Evolutionary conservation across 2,329 filamentous ascomycete species (phyloP), one percentile per base, ranked within the genome.

Genomic region (Dactylellina parvicollis): DNA sequence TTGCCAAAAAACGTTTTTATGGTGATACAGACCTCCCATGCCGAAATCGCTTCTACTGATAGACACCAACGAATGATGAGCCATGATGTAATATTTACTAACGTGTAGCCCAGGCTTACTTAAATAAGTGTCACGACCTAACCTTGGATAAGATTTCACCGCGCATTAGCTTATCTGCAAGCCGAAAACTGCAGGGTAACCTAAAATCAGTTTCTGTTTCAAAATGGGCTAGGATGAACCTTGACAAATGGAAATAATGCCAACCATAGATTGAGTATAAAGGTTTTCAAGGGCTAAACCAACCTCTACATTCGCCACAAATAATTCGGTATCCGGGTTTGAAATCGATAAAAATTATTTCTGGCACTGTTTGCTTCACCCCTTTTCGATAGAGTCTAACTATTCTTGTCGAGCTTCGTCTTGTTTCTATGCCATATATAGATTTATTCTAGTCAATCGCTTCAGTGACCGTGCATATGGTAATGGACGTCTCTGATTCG

Each of bases 181-280:
- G 34, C 4, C 34, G 10, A n/a, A n/a, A n/a, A n/a, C 34, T 32
- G 49, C 32, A 20, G 1, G 30, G 16, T 14, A 36, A 14, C 49
- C 49, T 36, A 54, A 36, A 36, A 22, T 18, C 49, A 5, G 38
- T 38, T 36, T 54, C n/a, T 4, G 49, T 54, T 54, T 54, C 49
- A 22, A 54, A 38, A 54, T 4, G n/a, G 3, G 14, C 49, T 10
- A 54, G 49, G 49, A 54, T 54, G 18, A 3, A 18, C 49, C 49
- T 22, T 54, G 30, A 38, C 18, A 2, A 34, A 24, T 16, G 32
- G 49, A 38, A 36, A 14, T 12, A 0, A 12, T 36, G 36, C 30
- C 49, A 54, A 34, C 30, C 49, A 54, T 22, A 38, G 4, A 7
- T 38, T 10, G n/a, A n/a, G n/a, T n/a, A 9, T n/a, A 54, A 26